Base-by-base conservation (phyloP, 1,139 yeast species). In the Taphrina populina region DNA sequence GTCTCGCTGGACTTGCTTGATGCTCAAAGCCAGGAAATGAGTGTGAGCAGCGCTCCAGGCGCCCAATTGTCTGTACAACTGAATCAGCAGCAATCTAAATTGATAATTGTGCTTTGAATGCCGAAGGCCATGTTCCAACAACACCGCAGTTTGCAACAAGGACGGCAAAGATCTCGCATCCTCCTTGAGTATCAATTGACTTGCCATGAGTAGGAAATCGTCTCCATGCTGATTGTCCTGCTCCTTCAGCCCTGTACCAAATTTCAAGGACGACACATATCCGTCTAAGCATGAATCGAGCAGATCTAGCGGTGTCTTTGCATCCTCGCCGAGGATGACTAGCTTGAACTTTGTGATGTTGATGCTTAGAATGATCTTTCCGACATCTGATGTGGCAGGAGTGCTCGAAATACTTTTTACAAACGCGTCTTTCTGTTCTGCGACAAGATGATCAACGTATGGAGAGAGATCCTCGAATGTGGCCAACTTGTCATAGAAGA, bases 1-100 rank as follows among this genome's bases (percentile, higher is more conserved):
- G 65, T 92, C 97, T 60, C 78, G 75, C 68, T 92, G 98, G 10
- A 88, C 70, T 72, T 83, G 83, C 64, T 84, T 86, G 60, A 88
- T 78, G 44, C 81, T 79, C 53, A 92, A 70, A 0, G 73, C 64
- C 5, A 78, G 71, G 65, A 76, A 82, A 55, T 81, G 79, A 8
- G 70, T 71, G 13, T 70, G 64, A 2, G 92, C 82, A 45, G 72
- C 67, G 2, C 76, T 68, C 33, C 74, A 74, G 8, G 81, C 73
- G 44, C 88, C 88, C 8, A 88, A 66, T 34, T 76, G 70, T 13
- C 79, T 73, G 66, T 86, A 85, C 2, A 88, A 67, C 35, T 80
- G 76, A 55, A 86, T 74, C 40, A 88, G 71, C 92, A 95, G 86
- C 15, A 85, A 69, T 57, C 82, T 76, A 20, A 84, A 70, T 64